Evolutionary conservation across 1,139 yeast genomes (phyloP).

Genomic region (Yamadazyma oceani): DNA sequence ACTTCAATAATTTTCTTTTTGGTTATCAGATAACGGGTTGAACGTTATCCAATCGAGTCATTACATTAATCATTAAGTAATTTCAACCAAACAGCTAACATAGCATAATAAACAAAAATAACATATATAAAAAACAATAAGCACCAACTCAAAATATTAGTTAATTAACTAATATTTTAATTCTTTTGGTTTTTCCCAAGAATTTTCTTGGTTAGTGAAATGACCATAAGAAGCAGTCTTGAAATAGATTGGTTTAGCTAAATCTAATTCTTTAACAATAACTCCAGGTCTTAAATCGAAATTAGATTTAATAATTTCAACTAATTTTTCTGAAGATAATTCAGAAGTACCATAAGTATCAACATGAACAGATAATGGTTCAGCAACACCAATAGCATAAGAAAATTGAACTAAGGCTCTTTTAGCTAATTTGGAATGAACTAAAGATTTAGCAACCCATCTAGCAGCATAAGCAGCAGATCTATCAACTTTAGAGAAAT

Average conservation of each 20-base stretch:
- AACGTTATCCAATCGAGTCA: conserved; percentile 48
- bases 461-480: conserved; percentile 99
- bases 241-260: conserved; percentile 98
- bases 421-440: conserved; percentile 90
- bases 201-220: conserved; percentile 97
- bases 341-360: conserved; percentile 98
- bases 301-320: conserved; percentile 86
- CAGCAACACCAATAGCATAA: conserved; percentile 99
- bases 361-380: conserved; percentile 95
- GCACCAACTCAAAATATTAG: conserved; percentile 4
- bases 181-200: conserved; percentile 98
- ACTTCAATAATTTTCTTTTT: conserved; percentile 7
- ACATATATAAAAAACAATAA: conserved; percentile 2
- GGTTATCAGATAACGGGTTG: conserved; percentile 47
- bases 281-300: conserved; percentile 99
- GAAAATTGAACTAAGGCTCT: conserved; percentile 98
- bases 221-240: conserved; percentile 99
- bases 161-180: conserved; percentile 64
- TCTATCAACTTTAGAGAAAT: conserved; percentile 99
- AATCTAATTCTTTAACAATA: conserved; percentile 90
- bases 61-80: conserved; percentile 42
- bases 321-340: conserved; percentile 85
- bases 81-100: conserved; percentile 17
- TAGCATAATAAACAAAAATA: conserved; percentile 5
- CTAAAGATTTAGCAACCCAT: conserved; percentile 99